Conservation (phyloP, 805 yeast genomes). For the Lipomyces yamanashiensis region DNA sequence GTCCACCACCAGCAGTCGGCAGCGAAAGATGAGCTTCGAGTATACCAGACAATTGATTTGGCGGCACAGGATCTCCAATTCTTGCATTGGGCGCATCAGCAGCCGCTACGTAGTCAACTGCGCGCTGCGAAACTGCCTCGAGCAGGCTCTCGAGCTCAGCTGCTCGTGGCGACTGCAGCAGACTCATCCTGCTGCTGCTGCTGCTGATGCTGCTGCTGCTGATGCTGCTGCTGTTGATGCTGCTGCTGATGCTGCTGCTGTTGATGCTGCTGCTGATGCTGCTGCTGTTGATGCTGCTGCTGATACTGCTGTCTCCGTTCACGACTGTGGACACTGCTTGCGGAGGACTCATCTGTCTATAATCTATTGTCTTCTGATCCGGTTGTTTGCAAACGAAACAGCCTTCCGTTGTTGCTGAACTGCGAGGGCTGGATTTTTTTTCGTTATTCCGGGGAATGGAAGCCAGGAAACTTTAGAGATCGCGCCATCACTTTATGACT, state of each 20-base stretch:
- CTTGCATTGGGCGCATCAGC: conserved; percentile 50
- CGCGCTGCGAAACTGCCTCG: conserved; percentile 54
- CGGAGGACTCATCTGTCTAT: conserved; percentile 8
- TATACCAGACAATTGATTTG: conserved; percentile 25
- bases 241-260: not conserved
- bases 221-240: not conserved
- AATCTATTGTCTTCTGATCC: not conserved
- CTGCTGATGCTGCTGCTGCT: no score
- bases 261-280: not conserved
- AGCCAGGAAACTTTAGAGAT: no score
- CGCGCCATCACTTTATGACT: not conserved
- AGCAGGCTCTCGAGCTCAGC: conserved; percentile 58
- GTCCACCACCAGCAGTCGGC: conserved; percentile 31
- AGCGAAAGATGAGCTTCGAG: conserved; percentile 15
- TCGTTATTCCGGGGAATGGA: no score
- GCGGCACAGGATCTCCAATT: conserved; percentile 49
- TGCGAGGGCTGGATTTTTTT: no score
- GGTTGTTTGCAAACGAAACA: no score
- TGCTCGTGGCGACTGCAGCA: conserved; percentile 41
- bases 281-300: conserved; percentile 2
- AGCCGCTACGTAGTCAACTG: conserved; percentile 57
- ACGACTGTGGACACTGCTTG: not conserved
- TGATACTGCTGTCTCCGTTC: not conserved
- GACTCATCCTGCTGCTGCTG: not conserved
- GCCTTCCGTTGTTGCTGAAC: no score